These are phyloP conservation scores for Paramecium caudatum DNA, from an alignment of 73 alveolate genomes.

Conservation along the genomic window DNA sequence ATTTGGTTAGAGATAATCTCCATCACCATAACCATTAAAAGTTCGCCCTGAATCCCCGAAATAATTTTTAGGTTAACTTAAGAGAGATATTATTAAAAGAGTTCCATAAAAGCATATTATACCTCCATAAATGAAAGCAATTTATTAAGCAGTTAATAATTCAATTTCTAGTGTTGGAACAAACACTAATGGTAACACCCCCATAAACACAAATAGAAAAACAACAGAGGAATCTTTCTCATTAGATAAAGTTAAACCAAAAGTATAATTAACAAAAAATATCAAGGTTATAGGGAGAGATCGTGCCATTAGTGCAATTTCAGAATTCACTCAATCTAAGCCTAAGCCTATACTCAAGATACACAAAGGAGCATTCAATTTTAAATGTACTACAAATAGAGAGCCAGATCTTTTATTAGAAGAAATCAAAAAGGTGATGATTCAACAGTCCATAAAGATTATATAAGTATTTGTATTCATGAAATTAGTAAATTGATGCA, in stretches of 20 bases:
- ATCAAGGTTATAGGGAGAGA: neutral
- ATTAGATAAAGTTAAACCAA: neutral
- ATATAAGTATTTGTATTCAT: neutral
- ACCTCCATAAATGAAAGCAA: slow-evolving; percentile 4
- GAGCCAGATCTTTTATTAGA: slow-evolving; percentile 59
- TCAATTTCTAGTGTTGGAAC: slow-evolving; percentile 63
- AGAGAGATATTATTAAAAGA: slow-evolving; percentile 8
- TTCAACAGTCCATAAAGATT: neutral
- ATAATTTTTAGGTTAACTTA: neutral
- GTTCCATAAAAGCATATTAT: neutral
- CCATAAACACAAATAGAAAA: slow-evolving; percentile 39
- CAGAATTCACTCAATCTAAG: neutral
- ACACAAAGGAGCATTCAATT: slow-evolving; percentile 73
- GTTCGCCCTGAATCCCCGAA: slow-evolving; percentile 49
- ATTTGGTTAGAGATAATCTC: neutral
- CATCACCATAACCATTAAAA: slow-evolving; percentile 5
- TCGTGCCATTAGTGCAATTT: slow-evolving; percentile 31
- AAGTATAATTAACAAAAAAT: neutral
- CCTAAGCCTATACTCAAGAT: slow-evolving; percentile 45
- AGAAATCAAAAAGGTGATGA: slow-evolving; percentile 25
- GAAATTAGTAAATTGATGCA: neutral
- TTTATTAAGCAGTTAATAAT: slow-evolving; percentile 28
- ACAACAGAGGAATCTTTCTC: slow-evolving; percentile 50
- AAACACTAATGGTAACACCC: slow-evolving; percentile 8
- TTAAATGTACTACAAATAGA: slow-evolving; percentile 68